Evolutionary conservation across 129 eudicot genomes (phyloP).

Genomic region (Pseudognaphalium luteoalbum): DNA sequence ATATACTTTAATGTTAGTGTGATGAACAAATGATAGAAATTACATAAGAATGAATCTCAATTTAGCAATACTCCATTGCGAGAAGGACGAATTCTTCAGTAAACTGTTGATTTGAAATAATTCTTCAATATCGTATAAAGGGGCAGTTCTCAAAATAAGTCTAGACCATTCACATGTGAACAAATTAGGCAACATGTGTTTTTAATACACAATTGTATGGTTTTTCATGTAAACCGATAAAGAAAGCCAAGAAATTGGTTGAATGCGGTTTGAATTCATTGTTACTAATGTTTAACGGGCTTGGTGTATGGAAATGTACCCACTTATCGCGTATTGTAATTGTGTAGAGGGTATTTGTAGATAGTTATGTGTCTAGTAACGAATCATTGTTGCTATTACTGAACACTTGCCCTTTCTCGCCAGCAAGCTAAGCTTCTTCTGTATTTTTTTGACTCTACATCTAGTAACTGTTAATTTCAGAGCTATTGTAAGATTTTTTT

Average conservation of each 20-base stretch:
- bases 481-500: no score
- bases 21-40: background rate
- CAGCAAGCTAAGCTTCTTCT: no score
- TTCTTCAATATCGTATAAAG: background rate
- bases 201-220: background rate
- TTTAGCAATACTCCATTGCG: background rate
- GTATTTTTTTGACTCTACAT: no score
- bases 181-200: background rate
- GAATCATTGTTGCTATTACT: background rate
- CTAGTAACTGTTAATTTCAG: no score
- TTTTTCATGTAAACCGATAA: background rate
- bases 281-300: background rate
- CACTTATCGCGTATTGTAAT: background rate
- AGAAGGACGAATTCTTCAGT: background rate
- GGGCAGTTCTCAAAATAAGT: background rate
- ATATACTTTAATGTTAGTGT: background rate
- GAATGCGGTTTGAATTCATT: no score
- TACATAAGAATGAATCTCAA: background rate
- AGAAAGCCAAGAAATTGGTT: no score
- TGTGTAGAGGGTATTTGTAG: background rate
- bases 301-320: background rate
- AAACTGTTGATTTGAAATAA: background rate
- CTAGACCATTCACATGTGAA: no score
- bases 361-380: background rate
- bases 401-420: background rate